These are phyloP conservation scores for Gaeumannomyces sp. DNA, from an alignment of 2,329 filamentous ascomycete genomes.

Conservation along the genomic window DNA sequence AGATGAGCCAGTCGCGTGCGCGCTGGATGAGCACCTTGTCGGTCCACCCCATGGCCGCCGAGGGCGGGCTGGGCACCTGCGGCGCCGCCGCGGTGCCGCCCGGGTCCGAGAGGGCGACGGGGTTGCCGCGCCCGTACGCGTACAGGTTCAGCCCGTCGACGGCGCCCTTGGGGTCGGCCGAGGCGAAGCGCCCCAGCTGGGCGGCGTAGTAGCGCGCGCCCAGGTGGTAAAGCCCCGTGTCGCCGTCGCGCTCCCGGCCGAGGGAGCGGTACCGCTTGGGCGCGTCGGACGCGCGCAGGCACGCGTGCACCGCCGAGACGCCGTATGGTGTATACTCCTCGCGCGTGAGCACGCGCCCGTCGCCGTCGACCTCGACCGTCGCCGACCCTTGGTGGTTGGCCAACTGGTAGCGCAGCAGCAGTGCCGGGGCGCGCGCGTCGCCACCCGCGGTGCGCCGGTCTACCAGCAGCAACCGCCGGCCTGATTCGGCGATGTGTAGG, in stretches of 20 bases:
- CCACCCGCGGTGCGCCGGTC: too few species aligned
- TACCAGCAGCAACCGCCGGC: too few species aligned
- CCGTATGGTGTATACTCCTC: conserved; percentile 27
- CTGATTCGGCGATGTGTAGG: too few species aligned
- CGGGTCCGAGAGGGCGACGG: too few species aligned
- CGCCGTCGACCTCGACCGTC: conserved; percentile 21
- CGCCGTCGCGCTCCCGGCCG: conserved; percentile 17
- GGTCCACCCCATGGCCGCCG: too few species aligned
- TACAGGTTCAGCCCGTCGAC: conserved; percentile 18
- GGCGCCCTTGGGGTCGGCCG: conserved; percentile 19
- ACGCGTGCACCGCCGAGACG: conserved; percentile 1
- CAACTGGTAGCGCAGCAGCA: neutral
- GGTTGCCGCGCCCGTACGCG: too few species aligned
- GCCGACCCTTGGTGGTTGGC: neutral
- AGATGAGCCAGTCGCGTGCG: too few species aligned
- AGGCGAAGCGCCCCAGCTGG: conserved; percentile 21
- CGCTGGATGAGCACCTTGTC: too few species aligned
- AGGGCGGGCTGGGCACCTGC: too few species aligned
- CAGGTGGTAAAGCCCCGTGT: conserved; percentile 22
- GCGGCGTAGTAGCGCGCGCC: conserved; percentile 22
- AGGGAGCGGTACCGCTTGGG: conserved; percentile 22
- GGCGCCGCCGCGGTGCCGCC: too few species aligned
- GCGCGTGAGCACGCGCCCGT: conserved; percentile 21
- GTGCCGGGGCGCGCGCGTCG: too few species aligned
- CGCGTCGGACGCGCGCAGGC: conserved; percentile 13